Evolutionary conservation across 345 rosid genomes (phyloP).

Genomic region (Toxicodendron radicans): DNA sequence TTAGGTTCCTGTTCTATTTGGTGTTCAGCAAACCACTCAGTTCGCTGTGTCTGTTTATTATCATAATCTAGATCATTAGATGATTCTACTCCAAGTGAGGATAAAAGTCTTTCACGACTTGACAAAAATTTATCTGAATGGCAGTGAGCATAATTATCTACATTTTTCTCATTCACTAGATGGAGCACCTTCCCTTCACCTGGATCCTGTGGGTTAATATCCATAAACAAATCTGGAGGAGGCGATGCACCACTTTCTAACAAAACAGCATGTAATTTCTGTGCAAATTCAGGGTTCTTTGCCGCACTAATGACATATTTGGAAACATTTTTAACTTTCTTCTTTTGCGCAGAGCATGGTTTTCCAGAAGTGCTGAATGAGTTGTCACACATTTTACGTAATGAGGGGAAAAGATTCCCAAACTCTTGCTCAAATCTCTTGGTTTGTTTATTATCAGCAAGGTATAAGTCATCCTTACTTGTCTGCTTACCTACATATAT

Average conservation of each 20-base stretch:
- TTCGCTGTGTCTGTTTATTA: constrained; percentile 29
- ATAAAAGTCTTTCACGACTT: constrained; percentile 26
- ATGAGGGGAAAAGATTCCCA: constrained; percentile 57
- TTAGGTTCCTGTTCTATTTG: constrained; percentile 40
- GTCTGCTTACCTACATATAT: constrained; percentile 36
- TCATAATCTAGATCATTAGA: constrained; percentile 22
- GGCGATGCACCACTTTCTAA: constrained; percentile 92
- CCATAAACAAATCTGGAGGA: constrained; percentile 75
- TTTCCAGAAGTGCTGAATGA: constrained; percentile 42
- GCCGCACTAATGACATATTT: constrained; percentile 88
- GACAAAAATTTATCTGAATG: constrained; percentile 32
- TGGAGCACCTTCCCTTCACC: constrained; percentile 33
- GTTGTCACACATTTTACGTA: constrained; percentile 41
- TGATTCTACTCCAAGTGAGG: constrained; percentile 20
- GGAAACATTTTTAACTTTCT: constrained; percentile 82
- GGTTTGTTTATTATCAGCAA: constrained; percentile 47
- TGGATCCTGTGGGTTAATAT: constrained; percentile 50
- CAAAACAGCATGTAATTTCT: constrained; percentile 85
- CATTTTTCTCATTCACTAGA: constrained; percentile 30
- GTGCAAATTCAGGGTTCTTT: constrained; percentile 91
- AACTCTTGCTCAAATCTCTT: constrained; percentile 68
- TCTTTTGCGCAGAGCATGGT: constrained; percentile 64
- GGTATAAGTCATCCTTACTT: constrained; percentile 32
- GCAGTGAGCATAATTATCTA: constrained; percentile 28
- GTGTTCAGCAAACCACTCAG: constrained; percentile 32